These are phyloP conservation scores for Voacanga thouarsii DNA, from an alignment of 257 asterid species.

Conservation along the genomic window DNA sequence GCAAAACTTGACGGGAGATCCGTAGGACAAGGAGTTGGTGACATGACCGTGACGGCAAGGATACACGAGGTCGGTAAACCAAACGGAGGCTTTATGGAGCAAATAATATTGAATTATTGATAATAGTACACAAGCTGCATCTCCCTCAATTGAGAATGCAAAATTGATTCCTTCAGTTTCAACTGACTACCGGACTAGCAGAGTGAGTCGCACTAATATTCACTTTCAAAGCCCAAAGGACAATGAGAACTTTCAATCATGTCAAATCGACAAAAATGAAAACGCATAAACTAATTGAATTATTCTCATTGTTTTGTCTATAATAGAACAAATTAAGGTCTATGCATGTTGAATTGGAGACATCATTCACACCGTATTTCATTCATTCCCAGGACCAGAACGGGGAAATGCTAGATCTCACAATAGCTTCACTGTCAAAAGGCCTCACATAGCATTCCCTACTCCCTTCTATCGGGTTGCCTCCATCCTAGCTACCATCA, in stretches of 20 bases:
- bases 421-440: not conserved
- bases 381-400: not conserved
- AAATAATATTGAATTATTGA: too few relatives aligned
- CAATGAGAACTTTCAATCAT: not conserved
- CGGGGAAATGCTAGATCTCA: not conserved
- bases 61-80: too few relatives aligned
- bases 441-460: conserved; percentile 28
- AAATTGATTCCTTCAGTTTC: too few relatives aligned
- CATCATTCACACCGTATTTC: not conserved
- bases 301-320: not conserved
- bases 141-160: too few relatives aligned
- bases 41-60: too few relatives aligned
- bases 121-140: too few relatives aligned
- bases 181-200: not conserved
- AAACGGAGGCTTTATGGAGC: too few relatives aligned
- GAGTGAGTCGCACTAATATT: not conserved
- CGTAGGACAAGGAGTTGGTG: too few relatives aligned
- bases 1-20: too few relatives aligned
- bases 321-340: not conserved
- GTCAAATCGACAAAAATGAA: not conserved
- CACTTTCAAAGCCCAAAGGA: too few relatives aligned
- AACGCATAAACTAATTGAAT: not conserved
- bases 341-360: not conserved
- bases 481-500: conserved; percentile 23
- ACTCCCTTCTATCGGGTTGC: conserved; percentile 31